Evolutionary conservation across 129 eudicot species (phyloP).

Genomic region (Tagetes erecta): DNA sequence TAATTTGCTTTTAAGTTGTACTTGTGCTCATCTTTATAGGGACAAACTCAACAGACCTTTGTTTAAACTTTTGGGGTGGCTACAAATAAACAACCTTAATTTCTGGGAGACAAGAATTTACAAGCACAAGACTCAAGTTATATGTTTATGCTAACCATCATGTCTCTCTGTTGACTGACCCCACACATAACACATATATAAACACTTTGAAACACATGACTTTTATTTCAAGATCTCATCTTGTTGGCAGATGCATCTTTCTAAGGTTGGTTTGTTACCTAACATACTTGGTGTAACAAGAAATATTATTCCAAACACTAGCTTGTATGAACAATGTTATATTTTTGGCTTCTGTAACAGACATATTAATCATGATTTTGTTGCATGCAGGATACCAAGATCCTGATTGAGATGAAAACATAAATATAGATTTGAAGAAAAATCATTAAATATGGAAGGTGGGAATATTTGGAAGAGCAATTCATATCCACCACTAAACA

Average conservation of each 20-base stretch:
- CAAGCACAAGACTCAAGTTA: constrained; percentile 37
- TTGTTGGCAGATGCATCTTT: not conserved
- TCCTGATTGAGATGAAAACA: not conserved
- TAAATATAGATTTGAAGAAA: not conserved
- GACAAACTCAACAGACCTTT: constrained; percentile 29
- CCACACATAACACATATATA: constrained; percentile 27
- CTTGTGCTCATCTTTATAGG: constrained; percentile 36
- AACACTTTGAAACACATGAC: constrained; percentile 7
- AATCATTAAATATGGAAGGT: constrained; percentile 30
- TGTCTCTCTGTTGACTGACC: constrained; percentile 21
- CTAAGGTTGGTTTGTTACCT: not conserved
- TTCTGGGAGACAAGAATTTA: constrained; percentile 35
- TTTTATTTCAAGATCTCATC: not conserved
- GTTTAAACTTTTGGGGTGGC: constrained; percentile 31
- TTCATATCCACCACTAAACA: constrained; percentile 14
- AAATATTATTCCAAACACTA: not conserved
- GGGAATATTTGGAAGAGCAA: constrained; percentile 36
- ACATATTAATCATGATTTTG: not conserved
- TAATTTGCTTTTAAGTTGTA: constrained; percentile 31
- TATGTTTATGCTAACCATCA: constrained; percentile 32
- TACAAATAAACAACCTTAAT: constrained; percentile 21
- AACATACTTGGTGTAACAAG: not conserved
- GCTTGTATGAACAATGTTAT: not conserved
- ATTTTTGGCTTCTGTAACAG: not conserved
- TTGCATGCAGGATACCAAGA: not conserved